Evolutionary conservation across 495 filamentous ascomycete species (phyloP).

Genomic region (Podospora bellae-mahoneyi): DNA sequence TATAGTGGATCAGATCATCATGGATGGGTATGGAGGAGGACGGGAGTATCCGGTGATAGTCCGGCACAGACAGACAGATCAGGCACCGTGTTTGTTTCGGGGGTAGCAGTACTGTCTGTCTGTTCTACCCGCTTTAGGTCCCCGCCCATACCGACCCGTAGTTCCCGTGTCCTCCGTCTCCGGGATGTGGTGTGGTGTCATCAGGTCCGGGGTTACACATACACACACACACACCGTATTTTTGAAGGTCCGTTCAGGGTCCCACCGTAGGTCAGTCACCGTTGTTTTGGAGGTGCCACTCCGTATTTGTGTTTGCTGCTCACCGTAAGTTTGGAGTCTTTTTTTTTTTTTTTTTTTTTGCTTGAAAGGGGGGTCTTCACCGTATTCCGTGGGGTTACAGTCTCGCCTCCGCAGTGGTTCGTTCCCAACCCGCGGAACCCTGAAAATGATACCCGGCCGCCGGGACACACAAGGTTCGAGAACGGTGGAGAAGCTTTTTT

Average conservation of each 20-base stretch:
- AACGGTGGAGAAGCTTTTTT: background rate
- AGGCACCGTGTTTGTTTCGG: background rate
- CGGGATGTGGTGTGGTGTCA: no score
- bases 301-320: background rate
- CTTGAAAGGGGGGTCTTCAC: background rate
- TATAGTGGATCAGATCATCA: background rate
- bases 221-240: no score
- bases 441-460: background rate
- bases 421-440: background rate
- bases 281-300: no score
- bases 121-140: background rate
- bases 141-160: background rate
- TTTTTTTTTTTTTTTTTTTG: no score
- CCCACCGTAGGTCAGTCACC: background rate
- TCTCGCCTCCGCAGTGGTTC: no score
- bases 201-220: no score
- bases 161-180: background rate
- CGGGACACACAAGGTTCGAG: no score
- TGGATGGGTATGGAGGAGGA: background rate
- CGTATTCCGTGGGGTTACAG: background rate
- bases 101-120: background rate
- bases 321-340: background rate
- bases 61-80: background rate
- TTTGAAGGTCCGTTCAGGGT: background rate
- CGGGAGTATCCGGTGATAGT: background rate